Evolutionary conservation across 306 rosid genomes (phyloP), one percentile per base, ranked within the genome.

Genomic region (Ammopiptanthus mongolicus): DNA sequence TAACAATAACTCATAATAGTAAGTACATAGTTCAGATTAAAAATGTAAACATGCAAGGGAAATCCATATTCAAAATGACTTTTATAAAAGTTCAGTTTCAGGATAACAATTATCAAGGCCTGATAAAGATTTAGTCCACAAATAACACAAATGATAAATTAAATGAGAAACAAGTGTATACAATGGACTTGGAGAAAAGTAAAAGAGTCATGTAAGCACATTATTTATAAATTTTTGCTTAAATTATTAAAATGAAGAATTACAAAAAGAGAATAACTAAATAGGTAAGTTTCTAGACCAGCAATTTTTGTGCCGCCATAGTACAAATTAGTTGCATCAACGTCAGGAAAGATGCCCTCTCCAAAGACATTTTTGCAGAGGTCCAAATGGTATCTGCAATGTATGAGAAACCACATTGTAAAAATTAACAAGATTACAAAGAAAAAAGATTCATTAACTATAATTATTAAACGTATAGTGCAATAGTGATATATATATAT

Each of bases 341-440:
- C 96, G 10, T 90, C 97, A 53, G 98, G 98, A 84, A 86, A 95
- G 83, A 87, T 46, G 59, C 96, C 97, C 58, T 87, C 87, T 86
- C 97, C 99, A 84, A 90, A 92, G 73, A 95, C 91, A 81, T 91
- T 90, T 84, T 85, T 83, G 95, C 99, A 95, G 62, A 95, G 99
- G 86, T 90, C 99, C 85, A 91, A 71, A 85, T 95, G 97, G 71
- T 95, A 95, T 74, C 97, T 95, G 88, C 79, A 78, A 53, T 41
- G 74, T 41, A 83, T 33, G 63, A 42, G 52, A 77, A 66, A 75
- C 33, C 48, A 37, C 55, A 53, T 47, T 19, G 65, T 28, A 52
- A 21, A 48, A 59, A 22, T 58, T 36, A 68, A 63, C 56, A 76
- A 44, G 48, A 74, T 11, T 55, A 17, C 53, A 66, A 2, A 23